Percentiles rank a stretch among this genome's conserved stretches.
These are phyloP conservation scores for Fomitiporia mediterranea DNA, from an alignment of 1,284 basidiomycete species.

Conservation along the genomic window DNA sequence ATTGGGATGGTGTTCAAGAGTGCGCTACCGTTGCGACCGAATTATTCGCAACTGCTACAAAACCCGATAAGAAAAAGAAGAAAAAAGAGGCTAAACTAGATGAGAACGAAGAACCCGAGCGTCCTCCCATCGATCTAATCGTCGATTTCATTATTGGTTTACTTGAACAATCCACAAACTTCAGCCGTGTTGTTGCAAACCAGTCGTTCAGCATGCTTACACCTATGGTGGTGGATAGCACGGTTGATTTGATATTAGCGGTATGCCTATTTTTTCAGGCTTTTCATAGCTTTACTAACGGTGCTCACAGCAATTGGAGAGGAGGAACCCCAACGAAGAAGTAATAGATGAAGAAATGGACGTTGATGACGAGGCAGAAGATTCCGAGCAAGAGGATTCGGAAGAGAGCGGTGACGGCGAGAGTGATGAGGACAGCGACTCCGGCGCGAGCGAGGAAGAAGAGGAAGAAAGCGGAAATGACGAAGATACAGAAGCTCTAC, in stretches of 20 bases:
- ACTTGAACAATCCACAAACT: constrained; percentile 81
- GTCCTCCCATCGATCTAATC: constrained; percentile 74
- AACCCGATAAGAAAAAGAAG: constrained; percentile 32
- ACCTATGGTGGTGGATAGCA: constrained; percentile 63
- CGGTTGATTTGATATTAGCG: constrained; percentile 79
- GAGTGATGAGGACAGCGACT: constrained; percentile 32
- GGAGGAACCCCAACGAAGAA: constrained; percentile 58
- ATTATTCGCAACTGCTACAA: constrained; percentile 46
- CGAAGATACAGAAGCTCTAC: constrained; percentile 61
- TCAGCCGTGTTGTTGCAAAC: constrained; percentile 77
- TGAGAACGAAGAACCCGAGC: constrained; percentile 32
- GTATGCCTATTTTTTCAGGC: constrained; percentile 45
- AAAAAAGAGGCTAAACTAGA: constrained; percentile 31
- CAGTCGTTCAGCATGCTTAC: constrained; percentile 79
- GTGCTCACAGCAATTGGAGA: constrained; percentile 70
- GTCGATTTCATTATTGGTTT: constrained; percentile 88
- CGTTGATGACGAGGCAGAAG: constrained; percentile 38
- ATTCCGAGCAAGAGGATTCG: constrained; percentile 33
- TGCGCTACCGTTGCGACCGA: too few relatives aligned
- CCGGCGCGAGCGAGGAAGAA: constrained; percentile 34
- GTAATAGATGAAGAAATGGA: constrained; percentile 40
- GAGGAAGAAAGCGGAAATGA: constrained; percentile 35
- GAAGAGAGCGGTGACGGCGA: constrained; percentile 48
- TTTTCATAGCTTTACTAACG: background rate
- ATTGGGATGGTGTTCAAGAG: constrained; percentile 33